Percentiles rank a stretch among this genome's conserved stretches.
These are phyloP conservation scores for Tetracladium maxilliforme DNA, from an alignment of 2,329 filamentous ascomycete genomes.

Conservation along the genomic window DNA sequence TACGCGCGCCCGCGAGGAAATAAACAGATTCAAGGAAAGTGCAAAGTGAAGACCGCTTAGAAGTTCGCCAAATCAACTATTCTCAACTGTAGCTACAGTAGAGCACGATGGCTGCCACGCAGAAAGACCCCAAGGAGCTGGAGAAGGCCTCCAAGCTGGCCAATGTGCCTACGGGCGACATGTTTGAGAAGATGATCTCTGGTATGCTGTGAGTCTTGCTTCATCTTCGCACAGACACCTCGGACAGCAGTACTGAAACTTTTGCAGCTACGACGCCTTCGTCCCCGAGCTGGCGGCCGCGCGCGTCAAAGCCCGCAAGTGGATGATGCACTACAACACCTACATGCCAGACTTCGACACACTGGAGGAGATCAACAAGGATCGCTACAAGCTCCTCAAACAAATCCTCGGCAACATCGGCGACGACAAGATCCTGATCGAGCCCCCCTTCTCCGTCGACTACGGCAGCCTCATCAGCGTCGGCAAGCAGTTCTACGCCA, in stretches of 20 bases:
- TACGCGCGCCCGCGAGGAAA: no score
- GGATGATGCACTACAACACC: conserved; percentile 43
- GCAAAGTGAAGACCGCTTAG: no score
- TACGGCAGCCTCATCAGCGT: conserved; percentile 51
- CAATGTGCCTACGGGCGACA: conserved; percentile 39
- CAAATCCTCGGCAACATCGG: conserved; percentile 34
- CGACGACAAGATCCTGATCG: conserved; percentile 35
- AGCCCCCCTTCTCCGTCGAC: conserved; percentile 46
- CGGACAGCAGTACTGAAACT: conserved; percentile 13
- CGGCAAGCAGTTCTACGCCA: conserved; percentile 48
- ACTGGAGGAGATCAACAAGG: conserved; percentile 18
- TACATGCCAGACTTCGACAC: conserved; percentile 33
- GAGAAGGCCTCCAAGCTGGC: conserved; percentile 32
- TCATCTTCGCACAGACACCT: neutral
- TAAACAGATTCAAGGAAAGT: no score
- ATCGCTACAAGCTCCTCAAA: conserved; percentile 28
- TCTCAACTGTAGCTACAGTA: no score
- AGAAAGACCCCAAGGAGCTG: no score
- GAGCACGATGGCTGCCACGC: no score
- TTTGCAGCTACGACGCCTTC: conserved; percentile 31
- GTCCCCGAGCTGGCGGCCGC: conserved; percentile 29
- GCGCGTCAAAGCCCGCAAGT: conserved; percentile 36
- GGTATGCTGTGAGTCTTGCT: conserved; percentile 36
- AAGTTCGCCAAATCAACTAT: no score
- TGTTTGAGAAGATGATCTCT: conserved; percentile 51